A percentile compares a stretch with the other conserved stretches of the same genome.
These are phyloP conservation scores for Pythium dissimile DNA, from an alignment of 352 stramenopile genomes.

Conservation along the genomic window DNA sequence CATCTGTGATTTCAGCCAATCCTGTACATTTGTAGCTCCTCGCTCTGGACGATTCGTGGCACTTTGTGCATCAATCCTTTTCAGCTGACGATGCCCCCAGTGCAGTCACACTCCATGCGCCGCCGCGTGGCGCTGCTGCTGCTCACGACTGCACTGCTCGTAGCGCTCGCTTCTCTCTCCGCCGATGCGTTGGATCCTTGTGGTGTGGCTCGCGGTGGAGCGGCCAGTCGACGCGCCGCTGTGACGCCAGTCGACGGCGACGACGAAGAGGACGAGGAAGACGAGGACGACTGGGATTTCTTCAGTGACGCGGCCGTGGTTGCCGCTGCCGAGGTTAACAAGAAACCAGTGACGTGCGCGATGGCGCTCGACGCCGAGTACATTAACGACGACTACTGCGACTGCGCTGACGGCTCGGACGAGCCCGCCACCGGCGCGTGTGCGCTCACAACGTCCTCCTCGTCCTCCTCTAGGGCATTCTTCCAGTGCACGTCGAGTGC, in stretches of 20 bases:
- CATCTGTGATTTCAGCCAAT: neutral
- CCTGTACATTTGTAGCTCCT: neutral
- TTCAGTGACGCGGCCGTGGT: conserved; percentile 49
- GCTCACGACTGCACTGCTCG: neutral
- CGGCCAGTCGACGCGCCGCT: neutral
- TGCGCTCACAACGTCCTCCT: conserved; percentile 24
- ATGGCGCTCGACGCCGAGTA: conserved; percentile 26
- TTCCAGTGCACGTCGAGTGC: conserved; percentile 32
- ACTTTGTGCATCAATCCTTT: neutral
- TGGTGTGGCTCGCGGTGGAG: neutral
- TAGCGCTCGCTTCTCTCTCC: neutral
- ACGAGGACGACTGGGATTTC: conserved; percentile 63
- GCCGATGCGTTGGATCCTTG: neutral
- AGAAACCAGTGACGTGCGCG: conserved; percentile 24
- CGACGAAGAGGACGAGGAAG: conserved; percentile 43
- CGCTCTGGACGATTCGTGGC: neutral
- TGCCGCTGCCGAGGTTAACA: conserved; percentile 13
- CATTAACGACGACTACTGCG: conserved; percentile 93
- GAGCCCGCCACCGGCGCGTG: conserved; percentile 85
- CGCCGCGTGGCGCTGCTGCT: conserved; percentile 3
- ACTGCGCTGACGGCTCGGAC: conserved; percentile 90
- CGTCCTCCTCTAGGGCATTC: conserved; percentile 1
- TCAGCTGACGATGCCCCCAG: neutral
- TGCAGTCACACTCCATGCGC: neutral
- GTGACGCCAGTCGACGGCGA: conserved; percentile 9